Evolutionary conservation across 108 stramenopile genomes (phyloP), one percentile per base, ranked within the genome.

Genomic region (Bacterosira constricta): DNA sequence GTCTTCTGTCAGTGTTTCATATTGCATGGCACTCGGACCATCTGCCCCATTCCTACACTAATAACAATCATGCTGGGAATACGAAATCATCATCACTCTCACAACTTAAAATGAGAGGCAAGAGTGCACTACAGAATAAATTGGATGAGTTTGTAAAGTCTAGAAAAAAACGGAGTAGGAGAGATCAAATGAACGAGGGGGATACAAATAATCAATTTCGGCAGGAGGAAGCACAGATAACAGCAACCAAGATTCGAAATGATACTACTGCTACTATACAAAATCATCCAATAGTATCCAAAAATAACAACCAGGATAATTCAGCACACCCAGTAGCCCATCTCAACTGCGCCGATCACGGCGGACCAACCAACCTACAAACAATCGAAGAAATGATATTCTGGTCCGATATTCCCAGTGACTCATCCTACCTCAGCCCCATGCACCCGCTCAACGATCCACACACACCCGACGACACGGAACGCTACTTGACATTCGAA

Each of bases 401-500:
- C 62, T 95, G 94, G 94, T 52, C 77, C 30, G 90, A 95, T 56
- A 85, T 91, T 38, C 86, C 88, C 6, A 46, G 63, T 0, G 94
- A 95, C 77, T 36, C 79, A 17, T 27, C 46, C 17, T 90, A 78
- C 46, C 17, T 76, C 5, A 65, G 63, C 30, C 87, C 90, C 1
- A 86, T 91, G 79, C 73, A 57, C 44, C 61, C 71, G 12, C 53
- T 68, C 38, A 37, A 41, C 36, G 67, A 68, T 27, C 67, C 67
- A 6, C 20, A 56, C 29, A 56, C 67, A 29, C 65, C 66, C 23
- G 64, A 65, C 17, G 80, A 65, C 13, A 26, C 30, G 13, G 64
- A 73, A 36, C 45, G 74, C 38, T 97, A 90, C 66, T 50, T 97
- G 15, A 95, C 97, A 13, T 95, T 96, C 54, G 96, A 97, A 66